phyloP scores from a whole-genome alignment of 371 early-diverging fungal genomes.

The Mucor racemosus region DNA sequence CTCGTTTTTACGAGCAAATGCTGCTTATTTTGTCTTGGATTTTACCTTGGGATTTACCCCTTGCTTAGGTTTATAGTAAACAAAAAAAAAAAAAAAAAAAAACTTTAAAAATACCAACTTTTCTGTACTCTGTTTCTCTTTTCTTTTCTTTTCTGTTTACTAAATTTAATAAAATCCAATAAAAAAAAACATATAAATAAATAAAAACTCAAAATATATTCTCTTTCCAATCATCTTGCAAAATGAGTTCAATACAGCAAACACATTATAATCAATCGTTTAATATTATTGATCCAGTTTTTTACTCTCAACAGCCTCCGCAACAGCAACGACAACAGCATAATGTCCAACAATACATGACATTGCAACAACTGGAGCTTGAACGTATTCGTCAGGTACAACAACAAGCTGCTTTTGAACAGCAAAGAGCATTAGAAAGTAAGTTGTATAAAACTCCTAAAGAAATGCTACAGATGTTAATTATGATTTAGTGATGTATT shows the following conservation, averaged over 20 bases:
- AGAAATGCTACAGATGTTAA: neutral
- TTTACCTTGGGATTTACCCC: constrained; percentile 4
- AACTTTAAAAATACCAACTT: constrained; percentile 5
- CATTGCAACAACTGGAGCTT: constrained; percentile 19
- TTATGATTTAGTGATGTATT: constrained; percentile 18
- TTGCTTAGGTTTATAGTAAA: neutral
- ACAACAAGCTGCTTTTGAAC: constrained; percentile 27
- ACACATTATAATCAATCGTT: neutral
- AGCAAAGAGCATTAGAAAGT: constrained; percentile 26
- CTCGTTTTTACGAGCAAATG: neutral
- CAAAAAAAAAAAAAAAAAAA: neutral
- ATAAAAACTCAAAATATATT: too few species aligned
- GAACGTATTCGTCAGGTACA: constrained; percentile 25
- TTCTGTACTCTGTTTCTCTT: neutral
- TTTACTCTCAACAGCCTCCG: constrained; percentile 1
- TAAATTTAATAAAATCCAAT: neutral
- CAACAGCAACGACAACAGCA: constrained; percentile 2
- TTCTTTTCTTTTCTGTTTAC: constrained; percentile 5
- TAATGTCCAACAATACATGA: neutral
- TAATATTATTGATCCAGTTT: constrained; percentile 1
- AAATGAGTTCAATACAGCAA: constrained; percentile 19
- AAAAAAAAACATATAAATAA: neutral
- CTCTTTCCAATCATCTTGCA: neutral
- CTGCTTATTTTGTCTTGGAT: neutral
- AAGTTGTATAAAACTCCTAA: neutral